Conservation (phyloP, 2,329 filamentous ascomycete species). For the Beauveria australis region DNA sequence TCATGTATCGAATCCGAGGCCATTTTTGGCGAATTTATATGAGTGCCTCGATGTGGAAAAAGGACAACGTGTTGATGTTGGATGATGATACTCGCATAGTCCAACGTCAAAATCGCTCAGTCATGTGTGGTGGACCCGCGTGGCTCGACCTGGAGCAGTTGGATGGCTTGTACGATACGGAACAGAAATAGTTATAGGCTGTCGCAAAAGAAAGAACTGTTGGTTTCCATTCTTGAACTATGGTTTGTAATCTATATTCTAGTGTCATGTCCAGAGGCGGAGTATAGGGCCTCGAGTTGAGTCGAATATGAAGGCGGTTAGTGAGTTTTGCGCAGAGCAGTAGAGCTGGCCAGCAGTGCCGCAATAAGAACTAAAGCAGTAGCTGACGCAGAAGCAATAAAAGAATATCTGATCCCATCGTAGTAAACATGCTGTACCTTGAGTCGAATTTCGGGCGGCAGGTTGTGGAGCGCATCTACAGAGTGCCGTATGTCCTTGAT, state of each 20-base stretch:
- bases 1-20: neutral
- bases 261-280: neutral
- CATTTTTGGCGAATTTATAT: neutral
- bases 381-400: constrained; percentile 45
- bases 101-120: constrained; percentile 3
- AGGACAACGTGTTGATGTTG: neutral
- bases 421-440: constrained; percentile 52
- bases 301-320: constrained; percentile 4
- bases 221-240: neutral
- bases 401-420: constrained; percentile 47
- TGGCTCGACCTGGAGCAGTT: neutral
- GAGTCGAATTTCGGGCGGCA: constrained; percentile 49
- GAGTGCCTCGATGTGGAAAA: neutral
- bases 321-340: constrained; percentile 24
- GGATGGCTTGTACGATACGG: neutral
- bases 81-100: neutral
- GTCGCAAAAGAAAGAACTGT: neutral
- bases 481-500: constrained; percentile 56
- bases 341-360: constrained; percentile 23
- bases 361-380: constrained; percentile 35
- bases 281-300: neutral
- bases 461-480: constrained; percentile 42
- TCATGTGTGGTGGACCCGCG: constrained; percentile 3
- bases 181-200: neutral
- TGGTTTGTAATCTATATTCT: neutral